Conservation (phyloP, 2,329 filamentous ascomycete species). For the Fusarium luffae region DNA sequence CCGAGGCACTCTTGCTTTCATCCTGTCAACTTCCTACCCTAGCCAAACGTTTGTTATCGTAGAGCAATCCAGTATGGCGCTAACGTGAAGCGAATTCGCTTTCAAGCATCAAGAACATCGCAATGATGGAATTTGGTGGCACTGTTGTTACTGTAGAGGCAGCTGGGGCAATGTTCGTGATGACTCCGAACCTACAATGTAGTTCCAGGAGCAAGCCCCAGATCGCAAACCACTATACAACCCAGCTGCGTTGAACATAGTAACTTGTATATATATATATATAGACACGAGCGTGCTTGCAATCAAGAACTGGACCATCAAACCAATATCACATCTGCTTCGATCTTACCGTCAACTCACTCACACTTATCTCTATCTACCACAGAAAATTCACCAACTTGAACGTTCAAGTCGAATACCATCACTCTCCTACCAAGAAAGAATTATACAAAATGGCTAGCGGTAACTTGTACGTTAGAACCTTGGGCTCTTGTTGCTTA, state of each 20-base stretch:
- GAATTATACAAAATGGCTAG: slow-evolving; percentile 4
- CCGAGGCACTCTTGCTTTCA: slow-evolving; percentile 6
- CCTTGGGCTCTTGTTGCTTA: neutral
- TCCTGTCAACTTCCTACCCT: slow-evolving; percentile 3
- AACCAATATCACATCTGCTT: neutral
- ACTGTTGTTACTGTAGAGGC: neutral
- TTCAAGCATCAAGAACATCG: slow-evolving; percentile 19
- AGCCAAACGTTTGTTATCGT: slow-evolving; percentile 3
- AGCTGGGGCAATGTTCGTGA: neutral
- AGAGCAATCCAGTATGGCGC: neutral
- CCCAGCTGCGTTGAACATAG: neutral
- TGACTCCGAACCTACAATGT: slow-evolving; percentile 1
- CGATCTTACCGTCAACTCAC: neutral
- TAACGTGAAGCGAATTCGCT: neutral
- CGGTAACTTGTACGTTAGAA: slow-evolving; percentile 1
- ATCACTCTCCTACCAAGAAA: neutral
- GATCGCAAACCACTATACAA: neutral
- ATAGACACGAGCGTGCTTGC: neutral
- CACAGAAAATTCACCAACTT: neutral
- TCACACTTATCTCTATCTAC: neutral
- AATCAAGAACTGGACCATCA: neutral
- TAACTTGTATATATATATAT: slow-evolving; percentile 1
- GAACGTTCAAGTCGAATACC: neutral
- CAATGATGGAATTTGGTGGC: slow-evolving; percentile 13
- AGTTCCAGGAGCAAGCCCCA: neutral